Evolutionary conservation across 345 rosid genomes (phyloP), one percentile per base, ranked within the genome.

Genomic region (Cardiospermum halicacabum): DNA sequence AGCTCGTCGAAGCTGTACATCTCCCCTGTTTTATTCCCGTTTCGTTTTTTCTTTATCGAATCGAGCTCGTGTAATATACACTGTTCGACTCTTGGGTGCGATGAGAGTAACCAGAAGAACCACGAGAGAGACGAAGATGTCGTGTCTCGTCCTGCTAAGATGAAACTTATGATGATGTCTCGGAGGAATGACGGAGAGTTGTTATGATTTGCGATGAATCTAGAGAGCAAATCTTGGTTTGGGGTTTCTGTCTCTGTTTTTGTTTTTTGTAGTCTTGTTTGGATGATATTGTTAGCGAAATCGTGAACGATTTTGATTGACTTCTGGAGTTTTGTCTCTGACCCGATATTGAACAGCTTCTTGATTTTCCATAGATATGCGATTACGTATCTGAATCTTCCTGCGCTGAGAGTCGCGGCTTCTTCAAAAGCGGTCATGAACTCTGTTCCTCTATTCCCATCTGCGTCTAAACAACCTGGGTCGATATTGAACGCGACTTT

Each of bases 71-170:
- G 30, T 24, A 68, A 21, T 49, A 81, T 74, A 15, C 67, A 60
- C 0, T 11, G 43, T 37, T 78, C 78, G 5, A 76, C 75, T 6
- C 32, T 32, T 22, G 74, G 79, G 42, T 64, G 61, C 19, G 24
- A 18, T 0, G 70, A 71, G 4, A 81, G 47, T 24, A 78, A 54
- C 79, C 81, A 81, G 66, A 81, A 78, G 74, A 76, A 81, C 75
- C 77, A 81, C 10, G 79, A 66, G 24, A 81, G 63, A 6, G 85
- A 82, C 8, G 83, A 68, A 1, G 82, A 78, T 1, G 81, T 81
- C 1, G 85, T 74, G 67, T 81, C 85, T 4, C 81, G 64, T 10
- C 85, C 81, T 0, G 83, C 85, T 8, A 81, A 73, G 60, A 78
- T 76, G 58, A 81, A 81, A 71, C 81, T 81, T 59, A 78, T 74